These are phyloP conservation scores for Coemansia sp. DNA, from an alignment of 192 early-diverging fungal species.

Conservation along the genomic window DNA sequence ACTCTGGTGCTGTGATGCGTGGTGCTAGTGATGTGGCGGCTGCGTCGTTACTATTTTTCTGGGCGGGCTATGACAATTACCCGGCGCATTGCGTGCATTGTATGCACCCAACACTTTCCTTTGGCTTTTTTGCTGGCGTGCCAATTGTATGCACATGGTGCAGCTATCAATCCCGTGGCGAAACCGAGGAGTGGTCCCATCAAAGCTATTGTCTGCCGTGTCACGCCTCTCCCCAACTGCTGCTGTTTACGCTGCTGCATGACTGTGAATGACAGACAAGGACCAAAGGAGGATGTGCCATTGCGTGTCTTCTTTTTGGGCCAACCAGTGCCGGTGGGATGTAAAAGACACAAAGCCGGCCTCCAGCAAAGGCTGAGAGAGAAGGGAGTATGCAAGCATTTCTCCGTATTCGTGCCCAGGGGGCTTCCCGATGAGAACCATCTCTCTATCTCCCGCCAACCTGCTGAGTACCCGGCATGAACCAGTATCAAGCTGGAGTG, in stretches of 20 bases:
- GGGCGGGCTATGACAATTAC: background rate
- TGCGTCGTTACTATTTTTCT: background rate
- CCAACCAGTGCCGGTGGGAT: background rate
- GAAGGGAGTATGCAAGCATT: background rate
- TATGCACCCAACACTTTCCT: background rate
- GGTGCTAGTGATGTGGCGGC: background rate
- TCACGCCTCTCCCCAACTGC: background rate
- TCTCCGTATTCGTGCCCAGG: background rate
- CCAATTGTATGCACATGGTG: background rate
- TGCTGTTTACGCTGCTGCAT: background rate
- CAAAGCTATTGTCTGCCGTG: background rate
- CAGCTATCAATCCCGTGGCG: conserved; percentile 1
- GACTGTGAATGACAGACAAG: background rate
- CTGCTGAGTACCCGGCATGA: background rate
- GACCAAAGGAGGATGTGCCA: background rate
- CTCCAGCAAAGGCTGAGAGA: background rate
- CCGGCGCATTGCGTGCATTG: background rate
- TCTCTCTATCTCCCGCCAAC: background rate
- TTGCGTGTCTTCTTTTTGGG: background rate
- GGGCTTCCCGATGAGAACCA: background rate
- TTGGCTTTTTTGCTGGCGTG: background rate
- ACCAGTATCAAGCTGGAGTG: background rate
- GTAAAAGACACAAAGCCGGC: background rate
- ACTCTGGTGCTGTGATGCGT: background rate
- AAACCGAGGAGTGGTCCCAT: background rate